Conservation (phyloP, 768 basidiomycete genomes). For the Suillus subluteus region DNA sequence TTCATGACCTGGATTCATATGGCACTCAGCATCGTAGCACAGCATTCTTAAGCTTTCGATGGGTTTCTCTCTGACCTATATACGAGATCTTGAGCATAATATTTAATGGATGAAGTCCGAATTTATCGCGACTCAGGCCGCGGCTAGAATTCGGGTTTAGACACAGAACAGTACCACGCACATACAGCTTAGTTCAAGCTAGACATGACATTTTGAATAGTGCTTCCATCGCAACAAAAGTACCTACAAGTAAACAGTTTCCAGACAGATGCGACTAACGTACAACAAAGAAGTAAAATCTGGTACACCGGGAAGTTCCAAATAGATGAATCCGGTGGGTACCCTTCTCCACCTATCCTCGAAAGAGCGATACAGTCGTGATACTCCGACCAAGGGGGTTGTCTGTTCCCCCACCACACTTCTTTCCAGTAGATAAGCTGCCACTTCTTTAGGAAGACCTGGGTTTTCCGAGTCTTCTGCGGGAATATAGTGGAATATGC, state of each 20-base stretch:
- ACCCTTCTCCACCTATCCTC: neutral
- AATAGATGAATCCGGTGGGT: neutral
- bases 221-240: neutral
- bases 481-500: conserved; percentile 1
- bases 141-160: too few relatives aligned
- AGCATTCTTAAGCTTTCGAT: too few relatives aligned
- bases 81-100: too few relatives aligned
- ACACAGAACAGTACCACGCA: neutral
- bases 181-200: neutral
- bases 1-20: too few relatives aligned
- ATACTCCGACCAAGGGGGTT: neutral
- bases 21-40: too few relatives aligned
- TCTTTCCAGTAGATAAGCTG: neutral
- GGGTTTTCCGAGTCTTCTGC: neutral
- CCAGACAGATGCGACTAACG: neutral
- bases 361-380: neutral
- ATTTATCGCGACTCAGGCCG: too few relatives aligned
- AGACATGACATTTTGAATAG: neutral
- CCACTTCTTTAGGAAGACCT: conserved; percentile 1
- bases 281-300: neutral
- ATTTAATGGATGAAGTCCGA: too few relatives aligned
- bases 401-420: neutral
- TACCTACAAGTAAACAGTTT: neutral
- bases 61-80: too few relatives aligned
- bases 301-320: neutral